A percentile compares a stretch with the other conserved stretches of the same genome.
phyloP scores from a whole-genome alignment of 2,329 filamentous ascomycete genomes.

The Colletotrichum sp. region DNA sequence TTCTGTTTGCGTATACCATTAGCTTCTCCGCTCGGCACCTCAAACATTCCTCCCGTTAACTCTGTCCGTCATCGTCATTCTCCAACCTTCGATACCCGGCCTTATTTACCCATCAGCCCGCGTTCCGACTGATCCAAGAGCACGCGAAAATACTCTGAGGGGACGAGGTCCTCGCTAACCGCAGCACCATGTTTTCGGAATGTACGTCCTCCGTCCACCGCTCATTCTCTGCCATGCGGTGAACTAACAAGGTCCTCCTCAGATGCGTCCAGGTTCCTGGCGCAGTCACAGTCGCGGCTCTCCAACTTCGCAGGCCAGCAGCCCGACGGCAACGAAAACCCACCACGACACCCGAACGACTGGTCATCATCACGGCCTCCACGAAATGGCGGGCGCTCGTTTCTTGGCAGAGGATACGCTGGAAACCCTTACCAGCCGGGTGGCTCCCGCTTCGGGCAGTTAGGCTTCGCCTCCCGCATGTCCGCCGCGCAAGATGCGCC shows the following conservation, averaged over 20 bases:
- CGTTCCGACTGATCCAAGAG: not conserved
- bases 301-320: conserved; percentile 71
- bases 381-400: conserved; percentile 43
- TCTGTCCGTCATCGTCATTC: conserved; percentile 18
- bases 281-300: conserved; percentile 92
- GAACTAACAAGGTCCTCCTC: conserved; percentile 26
- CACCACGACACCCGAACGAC: conserved; percentile 37
- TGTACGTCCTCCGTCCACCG: conserved; percentile 63
- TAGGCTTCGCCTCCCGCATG: conserved; percentile 78
- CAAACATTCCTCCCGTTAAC: conserved; percentile 11
- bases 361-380: conserved; percentile 38
- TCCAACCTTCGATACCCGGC: not conserved
- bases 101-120: conserved; percentile 12
- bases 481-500: conserved; percentile 79
- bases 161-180: conserved; percentile 20
- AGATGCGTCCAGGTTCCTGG: conserved; percentile 97
- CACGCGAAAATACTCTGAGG: conserved; percentile 5
- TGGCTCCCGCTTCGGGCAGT: conserved; percentile 73
- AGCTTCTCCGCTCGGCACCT: conserved; percentile 6
- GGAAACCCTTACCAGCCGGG: conserved; percentile 79
- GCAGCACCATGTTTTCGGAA: conserved; percentile 67
- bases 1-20: conserved; percentile 19
- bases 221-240: not conserved
- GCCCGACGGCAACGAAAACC: conserved; percentile 49
- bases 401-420: conserved; percentile 49